Base-by-base conservation (phyloP, 768 basidiomycete genomes). In the Gloeophyllum trabeum region DNA sequence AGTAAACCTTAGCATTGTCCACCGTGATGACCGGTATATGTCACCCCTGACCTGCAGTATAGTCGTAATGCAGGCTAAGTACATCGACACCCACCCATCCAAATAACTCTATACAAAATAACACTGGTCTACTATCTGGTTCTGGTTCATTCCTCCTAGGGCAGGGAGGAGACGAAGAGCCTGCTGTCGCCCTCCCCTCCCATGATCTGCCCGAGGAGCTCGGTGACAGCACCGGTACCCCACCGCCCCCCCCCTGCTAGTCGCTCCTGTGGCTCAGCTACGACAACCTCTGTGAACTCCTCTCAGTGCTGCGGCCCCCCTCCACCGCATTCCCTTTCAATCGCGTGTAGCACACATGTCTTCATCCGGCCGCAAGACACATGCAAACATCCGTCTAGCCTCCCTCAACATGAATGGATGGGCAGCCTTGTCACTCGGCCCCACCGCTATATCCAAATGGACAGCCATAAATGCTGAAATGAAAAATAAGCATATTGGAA, bases 401-500 rank as follows among this genome's bases (percentile, higher is more conserved):
- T 38, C n/a, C 1, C 43, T 39, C 4, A 43, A 43, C 24, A 39
- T 43, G 36, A 43, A 34, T 2, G 43, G 43, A 2, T 37, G 37
- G 3, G 7, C 18, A n/a, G n/a, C 21, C 13, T 7, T 7, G 4
- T 12, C 19, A 4, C 19, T 20, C 4, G 10, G 24, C 4, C 6
- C 12, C 1, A 23, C n/a, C 6, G n/a, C n/a, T 13, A n/a, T n/a
- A 3, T 34, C 18, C 4, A 43, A 39, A 43, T 43, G 43, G 43
- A 25, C n/a, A 10, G 36, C 37, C n/a, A 20, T 43, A 1, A 16
- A 39, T 5, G 7, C 14, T 1, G 13, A 18, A 7, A 25, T 43
- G 25, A 38, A 30, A 26, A 22, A 12, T 6, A n/a, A 26, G 6
- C 18, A 24, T 1, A 39, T 43, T 4, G 43, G 35, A 1, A 43